Conservation (phyloP, 805 yeast species). For the Sugiyamaella mastotermitis region DNA sequence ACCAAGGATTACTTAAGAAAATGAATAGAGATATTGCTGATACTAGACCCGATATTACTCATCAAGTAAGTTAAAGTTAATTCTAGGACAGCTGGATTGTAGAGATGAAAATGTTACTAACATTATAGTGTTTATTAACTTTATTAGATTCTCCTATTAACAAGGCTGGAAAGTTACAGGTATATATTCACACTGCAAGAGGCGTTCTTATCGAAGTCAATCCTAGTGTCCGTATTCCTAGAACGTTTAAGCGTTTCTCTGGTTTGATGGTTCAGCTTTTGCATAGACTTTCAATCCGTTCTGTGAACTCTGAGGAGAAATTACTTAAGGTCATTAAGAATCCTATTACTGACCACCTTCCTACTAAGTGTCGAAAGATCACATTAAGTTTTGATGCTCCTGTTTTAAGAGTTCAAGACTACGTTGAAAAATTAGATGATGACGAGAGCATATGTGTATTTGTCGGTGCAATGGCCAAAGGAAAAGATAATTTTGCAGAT, state of each 20-base stretch:
- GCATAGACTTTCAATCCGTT: constrained; percentile 86
- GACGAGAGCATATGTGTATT: constrained; percentile 96
- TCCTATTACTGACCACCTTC: constrained; percentile 95
- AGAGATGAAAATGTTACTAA: no score
- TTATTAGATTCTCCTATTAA: constrained; percentile 95
- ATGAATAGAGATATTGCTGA: constrained; percentile 97
- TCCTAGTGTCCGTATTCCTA: constrained; percentile 94
- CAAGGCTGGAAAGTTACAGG: constrained; percentile 95
- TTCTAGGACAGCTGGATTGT: background rate
- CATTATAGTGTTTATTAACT: constrained; percentile 86
- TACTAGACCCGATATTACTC: constrained; percentile 99
- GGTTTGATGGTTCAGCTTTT: constrained; percentile 96
- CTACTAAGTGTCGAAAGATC: constrained; percentile 89
- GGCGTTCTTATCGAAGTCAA: constrained; percentile 94
- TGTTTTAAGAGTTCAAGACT: constrained; percentile 82
- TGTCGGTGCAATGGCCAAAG: constrained; percentile 99
- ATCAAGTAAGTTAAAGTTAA: constrained; percentile 50
- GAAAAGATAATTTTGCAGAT: constrained; percentile 95
- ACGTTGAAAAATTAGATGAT: constrained; percentile 67
- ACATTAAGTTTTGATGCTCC: constrained; percentile 91
- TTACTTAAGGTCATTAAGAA: constrained; percentile 90
- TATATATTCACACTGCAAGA: constrained; percentile 90
- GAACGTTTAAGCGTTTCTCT: constrained; percentile 95
- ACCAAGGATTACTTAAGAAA: constrained; percentile 88
- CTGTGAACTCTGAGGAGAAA: constrained; percentile 93